Percentiles rank a stretch among this genome's conserved stretches.
These are phyloP conservation scores for Ceratocystis colombiana DNA, from an alignment of 2,329 filamentous ascomycete genomes.

Conservation along the genomic window DNA sequence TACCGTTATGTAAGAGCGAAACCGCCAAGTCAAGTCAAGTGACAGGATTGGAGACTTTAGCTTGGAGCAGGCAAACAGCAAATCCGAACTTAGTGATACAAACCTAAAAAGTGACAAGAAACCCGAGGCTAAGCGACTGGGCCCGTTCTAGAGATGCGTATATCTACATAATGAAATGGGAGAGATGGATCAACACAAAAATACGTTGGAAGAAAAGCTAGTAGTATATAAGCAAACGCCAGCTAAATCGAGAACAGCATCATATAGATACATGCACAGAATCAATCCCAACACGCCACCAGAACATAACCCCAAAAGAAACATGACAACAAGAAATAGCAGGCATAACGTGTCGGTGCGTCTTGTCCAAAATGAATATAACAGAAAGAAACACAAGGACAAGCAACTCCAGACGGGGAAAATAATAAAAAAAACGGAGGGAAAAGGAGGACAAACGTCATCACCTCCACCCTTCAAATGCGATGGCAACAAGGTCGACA, in stretches of 20 bases:
- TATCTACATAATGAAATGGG: not conserved
- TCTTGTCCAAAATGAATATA: not conserved
- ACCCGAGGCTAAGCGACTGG: not conserved
- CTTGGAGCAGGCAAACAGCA: no score
- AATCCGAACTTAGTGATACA: no score
- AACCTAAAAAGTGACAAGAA: not conserved
- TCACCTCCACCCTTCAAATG: not conserved
- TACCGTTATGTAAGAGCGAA: not conserved
- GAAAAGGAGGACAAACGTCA: slow-evolving; percentile 17
- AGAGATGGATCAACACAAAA: not conserved
- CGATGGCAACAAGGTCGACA: not conserved
- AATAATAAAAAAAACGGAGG: not conserved
- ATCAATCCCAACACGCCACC: not conserved
- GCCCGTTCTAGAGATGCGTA: not conserved
- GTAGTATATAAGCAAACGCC: not conserved
- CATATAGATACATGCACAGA: not conserved
- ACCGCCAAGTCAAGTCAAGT: slow-evolving; percentile 1
- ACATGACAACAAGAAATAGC: slow-evolving; percentile 5
- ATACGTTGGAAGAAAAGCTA: not conserved
- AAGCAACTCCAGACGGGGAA: not conserved
- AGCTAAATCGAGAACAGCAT: slow-evolving; percentile 7
- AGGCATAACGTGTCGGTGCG: not conserved
- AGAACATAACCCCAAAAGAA: slow-evolving; percentile 1
- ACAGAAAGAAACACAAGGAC: not conserved
- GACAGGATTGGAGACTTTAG: not conserved